Evolutionary conservation across 2,329 filamentous ascomycete genomes (phyloP), one percentile per base, ranked within the genome.

Genomic region (Monosporascus cannonballus): DNA sequence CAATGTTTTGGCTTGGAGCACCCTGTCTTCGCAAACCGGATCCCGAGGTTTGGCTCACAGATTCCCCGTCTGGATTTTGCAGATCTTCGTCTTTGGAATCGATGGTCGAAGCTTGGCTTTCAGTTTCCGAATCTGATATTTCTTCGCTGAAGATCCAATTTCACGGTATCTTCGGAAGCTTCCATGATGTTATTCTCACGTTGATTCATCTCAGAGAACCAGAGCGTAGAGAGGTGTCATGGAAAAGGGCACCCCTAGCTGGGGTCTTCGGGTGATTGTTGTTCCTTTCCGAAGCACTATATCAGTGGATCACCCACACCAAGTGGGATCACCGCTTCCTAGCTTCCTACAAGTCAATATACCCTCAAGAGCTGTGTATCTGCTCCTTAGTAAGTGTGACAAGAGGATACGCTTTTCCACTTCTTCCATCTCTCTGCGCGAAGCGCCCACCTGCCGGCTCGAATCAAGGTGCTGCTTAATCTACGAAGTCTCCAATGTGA

Each of bases 161-260:
- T 20, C 11, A 50, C 48, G 1, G 52, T 56, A 18, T 57, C 51
- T n/a, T 54, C 44, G 5, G 48, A 47, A 18, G 54, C 51, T 3
- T 56, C 53, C 25, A 42, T 38, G 24, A 57, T 57, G 1, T 7
- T 25, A 24, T 57, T 57, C 30, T 56, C 51, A n/a, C 56, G 51
- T 18, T 47, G 48, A 24, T 57, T 57, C 53, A 56, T 57, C 38
- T 57, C 53, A 2, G 51, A 49, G 22, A 54, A 57, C 47, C 47
- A 47, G 11, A 57, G 42, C 11, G 51, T 57, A 25, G 42, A 50
- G 14, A 57, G 49, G 6, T n/a, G n/a, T n/a, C n/a, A n/a, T n/a
- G n/a, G n/a, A n/a, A n/a, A n/a, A n/a, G n/a, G n/a, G n/a, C n/a
- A n/a, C n/a, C n/a, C n/a, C n/a, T n/a, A n/a, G n/a, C n/a, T n/a